These are phyloP conservation scores for Neurospora sp. DNA, from an alignment of 495 filamentous ascomycete species.

Conservation along the genomic window DNA sequence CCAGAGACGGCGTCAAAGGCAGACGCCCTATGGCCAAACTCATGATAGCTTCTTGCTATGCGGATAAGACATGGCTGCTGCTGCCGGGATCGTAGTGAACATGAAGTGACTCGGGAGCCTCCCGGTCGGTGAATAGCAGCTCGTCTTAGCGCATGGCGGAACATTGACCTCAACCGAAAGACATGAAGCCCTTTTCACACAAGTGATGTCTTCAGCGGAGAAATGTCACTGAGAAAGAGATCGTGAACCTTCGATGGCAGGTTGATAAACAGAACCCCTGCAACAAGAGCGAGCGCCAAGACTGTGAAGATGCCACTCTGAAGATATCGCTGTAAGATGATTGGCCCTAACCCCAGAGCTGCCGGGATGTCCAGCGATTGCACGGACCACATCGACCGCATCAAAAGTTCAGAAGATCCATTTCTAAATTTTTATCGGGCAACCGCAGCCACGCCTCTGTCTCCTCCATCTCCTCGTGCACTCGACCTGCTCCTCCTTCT, in stretches of 20 bases:
- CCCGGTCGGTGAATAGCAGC: not conserved
- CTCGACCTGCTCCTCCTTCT: not conserved
- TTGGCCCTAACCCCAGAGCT: not conserved
- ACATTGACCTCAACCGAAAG: constrained; percentile 19
- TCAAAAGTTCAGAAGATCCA: not conserved
- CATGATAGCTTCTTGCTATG: constrained; percentile 1
- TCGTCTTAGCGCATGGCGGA: constrained; percentile 22
- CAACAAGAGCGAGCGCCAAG: not conserved
- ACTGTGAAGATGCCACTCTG: not conserved
- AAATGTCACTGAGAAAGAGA: not conserved
- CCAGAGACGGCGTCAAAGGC: not conserved
- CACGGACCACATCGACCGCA: not conserved
- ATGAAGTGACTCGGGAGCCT: not conserved
- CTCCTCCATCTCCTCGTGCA: not conserved
- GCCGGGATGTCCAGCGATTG: not conserved
- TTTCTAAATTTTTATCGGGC: constrained; percentile 1
- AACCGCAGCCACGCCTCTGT: not conserved
- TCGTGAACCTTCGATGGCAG: not conserved
- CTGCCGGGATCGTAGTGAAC: not conserved
- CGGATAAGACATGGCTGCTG: not conserved
- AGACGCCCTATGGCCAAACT: not conserved
- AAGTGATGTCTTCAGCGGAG: not conserved
- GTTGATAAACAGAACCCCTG: not conserved
- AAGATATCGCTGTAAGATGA: not conserved
- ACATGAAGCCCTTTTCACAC: not conserved